These are phyloP conservation scores for Trypanosoma lewisi DNA, from an alignment of 208 protist species.

Conservation along the genomic window DNA sequence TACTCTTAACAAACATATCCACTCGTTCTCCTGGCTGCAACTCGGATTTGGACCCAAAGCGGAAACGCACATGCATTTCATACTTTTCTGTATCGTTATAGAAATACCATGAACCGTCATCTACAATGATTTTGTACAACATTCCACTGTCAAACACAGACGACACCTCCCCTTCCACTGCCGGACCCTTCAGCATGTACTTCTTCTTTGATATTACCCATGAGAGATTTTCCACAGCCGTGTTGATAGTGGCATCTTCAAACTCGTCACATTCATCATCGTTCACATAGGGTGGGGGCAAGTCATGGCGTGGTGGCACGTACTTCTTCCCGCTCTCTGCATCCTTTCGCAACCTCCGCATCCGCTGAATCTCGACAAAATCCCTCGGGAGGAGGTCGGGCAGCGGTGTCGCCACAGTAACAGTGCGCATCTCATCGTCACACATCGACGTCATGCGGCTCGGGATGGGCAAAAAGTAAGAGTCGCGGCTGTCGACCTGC, in stretches of 20 bases:
- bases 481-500: background rate
- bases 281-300: slow-evolving; percentile 76
- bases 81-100: slow-evolving; percentile 87
- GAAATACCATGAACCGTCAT: slow-evolving; percentile 68
- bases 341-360: slow-evolving; percentile 59
- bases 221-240: slow-evolving; percentile 42
- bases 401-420: slow-evolving; percentile 54
- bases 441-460: slow-evolving; percentile 26
- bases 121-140: slow-evolving; percentile 64
- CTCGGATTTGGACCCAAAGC: slow-evolving; percentile 63
- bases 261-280: slow-evolving; percentile 84
- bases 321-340: slow-evolving; percentile 49
- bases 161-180: slow-evolving; percentile 45
- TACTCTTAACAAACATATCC: slow-evolving; percentile 55
- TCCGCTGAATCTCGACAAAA: slow-evolving; percentile 68
- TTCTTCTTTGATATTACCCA: slow-evolving; percentile 17
- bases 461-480: slow-evolving; percentile 55
- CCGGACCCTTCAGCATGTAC: slow-evolving; percentile 29
- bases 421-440: slow-evolving; percentile 54
- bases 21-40: slow-evolving; percentile 54
- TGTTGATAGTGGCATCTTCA: slow-evolving; percentile 72
- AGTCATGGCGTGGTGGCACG: slow-evolving; percentile 48
- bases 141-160: slow-evolving; percentile 64
- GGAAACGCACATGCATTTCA: slow-evolving; percentile 80
- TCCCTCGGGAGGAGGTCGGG: slow-evolving; percentile 70